These are phyloP conservation scores for Leishmania martiniquensis DNA, from an alignment of 208 protist genomes.

Conservation along the genomic window DNA sequence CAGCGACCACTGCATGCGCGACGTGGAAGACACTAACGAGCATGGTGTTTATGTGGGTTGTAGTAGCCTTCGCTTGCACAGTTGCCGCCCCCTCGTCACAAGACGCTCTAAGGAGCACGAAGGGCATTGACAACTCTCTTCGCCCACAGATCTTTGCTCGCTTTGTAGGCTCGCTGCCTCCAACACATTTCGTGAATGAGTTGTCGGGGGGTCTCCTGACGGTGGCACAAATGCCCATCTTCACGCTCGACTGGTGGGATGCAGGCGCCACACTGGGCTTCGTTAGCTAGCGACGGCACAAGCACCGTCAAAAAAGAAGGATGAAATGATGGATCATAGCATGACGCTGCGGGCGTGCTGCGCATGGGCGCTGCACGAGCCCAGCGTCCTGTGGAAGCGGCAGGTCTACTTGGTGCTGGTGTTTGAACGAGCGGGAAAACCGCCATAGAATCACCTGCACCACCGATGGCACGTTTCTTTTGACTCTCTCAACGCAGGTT, in stretches of 20 bases:
- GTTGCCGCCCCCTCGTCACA: slow-evolving; percentile 6
- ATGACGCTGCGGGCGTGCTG: not conserved
- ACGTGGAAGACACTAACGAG: not conserved
- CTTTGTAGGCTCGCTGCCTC: slow-evolving; percentile 10
- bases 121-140: slow-evolving; percentile 25
- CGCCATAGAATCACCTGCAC: not conserved
- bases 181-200: slow-evolving; percentile 23
- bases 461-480: not conserved
- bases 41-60: not conserved
- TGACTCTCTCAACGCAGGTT: not conserved
- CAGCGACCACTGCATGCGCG: not conserved
- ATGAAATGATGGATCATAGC: not conserved
- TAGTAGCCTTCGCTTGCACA: not conserved
- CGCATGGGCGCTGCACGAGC: too few species aligned
- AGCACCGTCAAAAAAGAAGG: not conserved
- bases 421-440: not conserved
- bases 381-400: not conserved
- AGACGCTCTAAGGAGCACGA: slow-evolving; percentile 15
- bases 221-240: slow-evolving; percentile 11
- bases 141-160: slow-evolving; percentile 28
- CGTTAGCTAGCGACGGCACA: slow-evolving; percentile 2
- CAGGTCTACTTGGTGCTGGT: not conserved
- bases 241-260: slow-evolving; percentile 33
- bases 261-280: slow-evolving; percentile 22
- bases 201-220: slow-evolving; percentile 25